These are phyloP conservation scores for Aspergillus viridinutans DNA, from an alignment of 2,329 filamentous ascomycete species.

Conservation along the genomic window DNA sequence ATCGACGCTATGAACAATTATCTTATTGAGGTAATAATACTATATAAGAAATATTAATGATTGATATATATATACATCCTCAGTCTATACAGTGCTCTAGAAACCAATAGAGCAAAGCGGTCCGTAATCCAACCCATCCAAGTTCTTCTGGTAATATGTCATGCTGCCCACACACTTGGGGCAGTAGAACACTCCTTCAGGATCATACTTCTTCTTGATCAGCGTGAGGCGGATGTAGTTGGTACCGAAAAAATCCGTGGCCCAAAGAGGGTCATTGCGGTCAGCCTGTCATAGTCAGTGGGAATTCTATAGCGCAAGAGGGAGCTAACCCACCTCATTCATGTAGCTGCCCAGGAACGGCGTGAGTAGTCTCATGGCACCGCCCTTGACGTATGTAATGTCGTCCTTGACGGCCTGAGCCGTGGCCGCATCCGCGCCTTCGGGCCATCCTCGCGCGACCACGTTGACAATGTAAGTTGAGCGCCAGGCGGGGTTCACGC, in stretches of 20 bases:
- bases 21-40: background rate
- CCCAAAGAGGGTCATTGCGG: constrained; percentile 13
- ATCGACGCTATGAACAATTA: background rate
- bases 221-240: constrained; percentile 5
- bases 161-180: constrained; percentile 13
- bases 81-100: constrained; percentile 9
- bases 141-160: background rate
- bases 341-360: constrained; percentile 34
- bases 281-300: constrained; percentile 8
- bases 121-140: constrained; percentile 1
- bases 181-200: constrained; percentile 12
- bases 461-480: constrained; percentile 34
- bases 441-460: constrained; percentile 18
- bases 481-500: constrained; percentile 52
- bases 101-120: constrained; percentile 6
- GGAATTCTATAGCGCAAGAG: background rate
- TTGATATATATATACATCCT: background rate
- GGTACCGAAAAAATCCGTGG: constrained; percentile 9
- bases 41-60: background rate
- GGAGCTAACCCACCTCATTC: constrained; percentile 25
- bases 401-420: constrained; percentile 22
- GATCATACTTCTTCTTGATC: constrained; percentile 14
- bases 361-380: constrained; percentile 28
- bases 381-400: constrained; percentile 28
- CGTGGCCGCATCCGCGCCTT: constrained; percentile 5